Evolutionary conservation across 768 basidiomycete genomes (phyloP).

Genomic region (Rhizopogon vinicolor): DNA sequence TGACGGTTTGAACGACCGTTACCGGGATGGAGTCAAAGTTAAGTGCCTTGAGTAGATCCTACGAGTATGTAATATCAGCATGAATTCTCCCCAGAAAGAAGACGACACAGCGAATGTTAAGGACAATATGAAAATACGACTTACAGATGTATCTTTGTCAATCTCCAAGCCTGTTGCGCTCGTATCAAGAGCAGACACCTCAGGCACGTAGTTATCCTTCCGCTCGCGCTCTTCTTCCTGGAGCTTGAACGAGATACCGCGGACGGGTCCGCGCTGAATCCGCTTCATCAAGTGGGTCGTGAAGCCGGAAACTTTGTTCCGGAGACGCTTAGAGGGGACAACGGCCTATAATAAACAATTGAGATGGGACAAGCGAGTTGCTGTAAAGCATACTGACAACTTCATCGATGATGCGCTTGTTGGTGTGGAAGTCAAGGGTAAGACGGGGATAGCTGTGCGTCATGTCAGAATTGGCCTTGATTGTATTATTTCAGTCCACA

Average conservation of each 20-base stretch:
- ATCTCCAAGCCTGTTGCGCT: constrained; percentile 72
- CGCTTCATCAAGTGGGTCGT: constrained; percentile 99
- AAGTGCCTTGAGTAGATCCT: constrained; percentile 87
- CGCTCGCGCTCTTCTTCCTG: constrained; percentile 99
- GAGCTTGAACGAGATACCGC: constrained; percentile 99
- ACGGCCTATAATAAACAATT: constrained; percentile 50
- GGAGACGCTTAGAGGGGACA: constrained; percentile 96
- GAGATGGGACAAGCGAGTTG: neutral
- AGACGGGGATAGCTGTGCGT: constrained; percentile 87
- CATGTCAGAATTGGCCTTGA: neutral
- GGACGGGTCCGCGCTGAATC: constrained; percentile 96
- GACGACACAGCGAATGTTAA: neutral
- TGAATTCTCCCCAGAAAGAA: neutral
- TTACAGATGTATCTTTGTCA: constrained; percentile 90
- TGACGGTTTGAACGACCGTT: constrained; percentile 59
- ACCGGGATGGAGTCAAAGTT: constrained; percentile 88
- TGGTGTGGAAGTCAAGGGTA: constrained; percentile 99
- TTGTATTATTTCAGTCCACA: neutral
- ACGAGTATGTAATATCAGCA: neutral
- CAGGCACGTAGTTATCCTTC: constrained; percentile 99
- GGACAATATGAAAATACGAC: constrained; percentile 18
- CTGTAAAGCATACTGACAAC: constrained; percentile 53
- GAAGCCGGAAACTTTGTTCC: constrained; percentile 99
- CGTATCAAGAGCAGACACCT: constrained; percentile 92
- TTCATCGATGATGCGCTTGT: constrained; percentile 99